Base-by-base conservation (phyloP, 2,329 filamentous ascomycete species). In the Cercospora zeina region DNA sequence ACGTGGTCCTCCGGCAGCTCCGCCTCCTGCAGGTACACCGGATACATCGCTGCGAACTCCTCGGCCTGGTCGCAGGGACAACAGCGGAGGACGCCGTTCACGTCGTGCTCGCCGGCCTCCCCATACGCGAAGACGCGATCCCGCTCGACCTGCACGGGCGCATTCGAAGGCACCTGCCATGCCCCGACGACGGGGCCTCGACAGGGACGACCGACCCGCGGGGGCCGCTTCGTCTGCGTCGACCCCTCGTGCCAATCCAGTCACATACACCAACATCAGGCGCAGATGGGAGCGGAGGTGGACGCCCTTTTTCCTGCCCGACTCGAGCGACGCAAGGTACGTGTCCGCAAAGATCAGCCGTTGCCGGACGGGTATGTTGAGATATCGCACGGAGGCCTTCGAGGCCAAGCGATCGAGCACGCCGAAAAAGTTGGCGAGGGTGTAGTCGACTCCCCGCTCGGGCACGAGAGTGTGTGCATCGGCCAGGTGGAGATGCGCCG, bases 301-400 rank as follows among this genome's bases (percentile, higher is more conserved):
- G 16, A 59, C 27, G 49, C 49, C 57, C 47, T 33, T 39, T 7
- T 50, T 53, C 11, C 33, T 30, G 21, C 45, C 45, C 16, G 30
- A 9, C 16, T 24, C 33, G 21, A 51, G 16, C n/a, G 34, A 21
- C 16, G 30, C 53, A 27, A 55, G 16, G 8, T 51, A 59, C 2
- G 27, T 10, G 31, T 53, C 49, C 5, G 57, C 37, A n/a, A 59
- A 59, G 11, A 31, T 39, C 3, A 59, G 47, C 24, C 19, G 37
- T 11, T 59, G 57, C 45, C 57, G 24, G 5, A 37, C 30, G 4
- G 57, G 57, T 45, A 59, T 59, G 33, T 59, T 59, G 31, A 59
- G 45, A 19, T 59, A 39, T 3, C 49, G 45, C 21, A 59, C 42
- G 7, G 47, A 49, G 3, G 56, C 31, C 9, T 30, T 30, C 27